Evolutionary conservation across 163 green algal genomes (phyloP).

Genomic region (Scenedesmus sp.): DNA sequence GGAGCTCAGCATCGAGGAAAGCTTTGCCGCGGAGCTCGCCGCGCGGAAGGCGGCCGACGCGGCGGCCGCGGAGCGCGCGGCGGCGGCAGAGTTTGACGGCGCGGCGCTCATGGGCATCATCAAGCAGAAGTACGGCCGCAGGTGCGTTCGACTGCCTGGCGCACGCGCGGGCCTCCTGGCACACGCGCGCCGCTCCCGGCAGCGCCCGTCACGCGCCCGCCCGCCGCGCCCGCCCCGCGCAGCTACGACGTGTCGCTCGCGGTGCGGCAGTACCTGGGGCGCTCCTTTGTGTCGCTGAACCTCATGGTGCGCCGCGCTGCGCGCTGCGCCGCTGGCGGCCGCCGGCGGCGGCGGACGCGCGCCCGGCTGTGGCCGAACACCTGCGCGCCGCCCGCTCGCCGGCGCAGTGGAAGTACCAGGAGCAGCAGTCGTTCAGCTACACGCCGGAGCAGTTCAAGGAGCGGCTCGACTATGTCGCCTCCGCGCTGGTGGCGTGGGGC

Average conservation of each 20-base stretch:
- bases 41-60: constrained; percentile 9
- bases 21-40: constrained; percentile 38
- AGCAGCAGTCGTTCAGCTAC: constrained; percentile 51
- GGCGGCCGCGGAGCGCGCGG: constrained; percentile 13
- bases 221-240: too few species aligned
- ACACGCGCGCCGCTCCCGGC: too few species aligned
- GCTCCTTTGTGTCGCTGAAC: neutral
- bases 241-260: constrained; percentile 59
- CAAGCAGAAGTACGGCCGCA: constrained; percentile 51
- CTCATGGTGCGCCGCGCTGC: neutral
- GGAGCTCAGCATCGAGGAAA: constrained; percentile 28
- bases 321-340: neutral
- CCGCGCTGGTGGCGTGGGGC: constrained; percentile 43
- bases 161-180: too few species aligned
- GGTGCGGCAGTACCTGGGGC: constrained; percentile 44
- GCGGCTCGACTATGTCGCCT: constrained; percentile 51
- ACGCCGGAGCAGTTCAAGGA: constrained; percentile 52
- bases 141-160: too few species aligned
- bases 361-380: neutral
- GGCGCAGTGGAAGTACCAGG: constrained; percentile 32
- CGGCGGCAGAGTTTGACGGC: constrained; percentile 46
- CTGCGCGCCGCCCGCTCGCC: neutral
- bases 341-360: too few species aligned
- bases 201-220: too few species aligned
- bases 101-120: constrained; percentile 45